Conservation (phyloP, 2,329 filamentous ascomycete genomes). For the Neonectria ditissima region DNA sequence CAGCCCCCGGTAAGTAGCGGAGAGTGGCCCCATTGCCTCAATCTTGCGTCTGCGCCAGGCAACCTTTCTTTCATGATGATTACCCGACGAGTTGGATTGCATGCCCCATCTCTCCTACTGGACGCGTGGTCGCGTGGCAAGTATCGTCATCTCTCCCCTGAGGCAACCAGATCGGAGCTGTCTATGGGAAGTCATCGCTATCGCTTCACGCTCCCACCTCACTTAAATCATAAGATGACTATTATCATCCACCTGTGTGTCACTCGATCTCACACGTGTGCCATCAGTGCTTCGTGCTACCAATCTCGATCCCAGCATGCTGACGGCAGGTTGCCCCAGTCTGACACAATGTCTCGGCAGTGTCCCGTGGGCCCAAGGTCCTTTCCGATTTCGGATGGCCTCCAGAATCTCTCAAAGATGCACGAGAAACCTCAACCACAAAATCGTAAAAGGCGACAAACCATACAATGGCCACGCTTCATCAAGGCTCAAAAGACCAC, state of each 20-base stretch:
- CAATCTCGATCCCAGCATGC: not conserved
- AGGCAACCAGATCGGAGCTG: not conserved
- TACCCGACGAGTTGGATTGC: too few relatives aligned
- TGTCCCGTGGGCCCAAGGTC: not conserved
- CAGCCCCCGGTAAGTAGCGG: not conserved
- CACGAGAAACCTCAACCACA: not conserved
- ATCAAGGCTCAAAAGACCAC: not conserved
- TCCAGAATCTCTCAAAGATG: not conserved
- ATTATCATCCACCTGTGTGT: not conserved
- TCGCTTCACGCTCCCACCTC: not conserved
- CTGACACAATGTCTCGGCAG: not conserved
- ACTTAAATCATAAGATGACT: not conserved
- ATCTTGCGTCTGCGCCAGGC: not conserved
- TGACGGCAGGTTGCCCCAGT: not conserved
- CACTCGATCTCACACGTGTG: not conserved
- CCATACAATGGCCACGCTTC: not conserved
- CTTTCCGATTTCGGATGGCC: not conserved
- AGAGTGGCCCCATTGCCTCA: not conserved
- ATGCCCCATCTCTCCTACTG: too few relatives aligned
- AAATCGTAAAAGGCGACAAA: not conserved
- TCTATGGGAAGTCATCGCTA: not conserved
- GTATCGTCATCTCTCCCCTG: too few relatives aligned
- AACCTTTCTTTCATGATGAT: too few relatives aligned
- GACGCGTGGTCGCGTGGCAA: too few relatives aligned
- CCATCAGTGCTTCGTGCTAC: not conserved